Percentiles rank a stretch among this genome's conserved stretches.
Evolutionary conservation across 2,329 filamentous ascomycete species (phyloP).

Genomic region (Lachnellula arida): DNA sequence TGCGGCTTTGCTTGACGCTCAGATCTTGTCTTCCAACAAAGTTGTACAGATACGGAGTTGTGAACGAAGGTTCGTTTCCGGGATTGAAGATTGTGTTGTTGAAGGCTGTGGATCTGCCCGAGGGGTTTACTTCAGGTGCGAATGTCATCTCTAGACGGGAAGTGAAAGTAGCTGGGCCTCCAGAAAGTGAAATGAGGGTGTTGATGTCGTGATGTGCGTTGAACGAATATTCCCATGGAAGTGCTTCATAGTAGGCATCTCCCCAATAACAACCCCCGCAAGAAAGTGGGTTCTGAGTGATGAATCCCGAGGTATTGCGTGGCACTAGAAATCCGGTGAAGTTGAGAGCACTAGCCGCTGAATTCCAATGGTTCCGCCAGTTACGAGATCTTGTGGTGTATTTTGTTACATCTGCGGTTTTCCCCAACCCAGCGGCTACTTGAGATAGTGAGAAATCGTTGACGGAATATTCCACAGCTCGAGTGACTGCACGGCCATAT

Average conservation of each 20-base stretch:
- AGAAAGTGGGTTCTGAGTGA: slow-evolving; percentile 44
- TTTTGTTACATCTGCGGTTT: slow-evolving; percentile 52
- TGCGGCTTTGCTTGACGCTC: slow-evolving; percentile 52
- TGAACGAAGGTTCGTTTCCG: slow-evolving; percentile 42
- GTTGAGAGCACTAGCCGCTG: slow-evolving; percentile 48
- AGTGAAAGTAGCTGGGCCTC: slow-evolving; percentile 44
- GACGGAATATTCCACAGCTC: slow-evolving; percentile 62
- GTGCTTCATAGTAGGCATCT: slow-evolving; percentile 47
- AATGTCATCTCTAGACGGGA: slow-evolving; percentile 49
- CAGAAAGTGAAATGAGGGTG: slow-evolving; percentile 41
- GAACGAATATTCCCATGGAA: slow-evolving; percentile 51
- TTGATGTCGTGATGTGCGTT: slow-evolving; percentile 53
- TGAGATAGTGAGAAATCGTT: slow-evolving; percentile 67
- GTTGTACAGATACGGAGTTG: slow-evolving; percentile 64
- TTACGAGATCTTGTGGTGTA: slow-evolving; percentile 62
- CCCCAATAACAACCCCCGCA: slow-evolving; percentile 52
- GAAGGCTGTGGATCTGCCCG: slow-evolving; percentile 52
- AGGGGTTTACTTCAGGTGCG: slow-evolving; percentile 36
- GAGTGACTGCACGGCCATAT: slow-evolving; percentile 57
- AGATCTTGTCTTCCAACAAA: slow-evolving; percentile 59
- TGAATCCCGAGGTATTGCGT: slow-evolving; percentile 42
- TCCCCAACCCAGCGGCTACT: slow-evolving; percentile 55
- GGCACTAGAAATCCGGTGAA: slow-evolving; percentile 66
- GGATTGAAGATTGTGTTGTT: slow-evolving; percentile 58
- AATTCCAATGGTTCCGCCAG: slow-evolving; percentile 70